These are phyloP conservation scores for Lactarius vividus DNA, from an alignment of 768 basidiomycete species.

Conservation along the genomic window DNA sequence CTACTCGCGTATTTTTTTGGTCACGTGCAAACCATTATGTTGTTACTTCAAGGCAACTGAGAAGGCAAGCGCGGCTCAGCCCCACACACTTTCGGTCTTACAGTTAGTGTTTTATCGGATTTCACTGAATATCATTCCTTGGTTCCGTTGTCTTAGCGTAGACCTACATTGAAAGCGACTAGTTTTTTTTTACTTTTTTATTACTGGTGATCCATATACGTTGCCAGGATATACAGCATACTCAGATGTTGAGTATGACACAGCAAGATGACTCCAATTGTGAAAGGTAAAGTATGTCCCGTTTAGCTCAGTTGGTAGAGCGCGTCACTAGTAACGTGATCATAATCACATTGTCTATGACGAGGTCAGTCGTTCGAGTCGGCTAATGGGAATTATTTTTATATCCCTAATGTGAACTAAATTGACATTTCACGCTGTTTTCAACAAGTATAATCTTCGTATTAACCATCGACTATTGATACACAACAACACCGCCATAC, in stretches of 20 bases:
- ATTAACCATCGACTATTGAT: background rate
- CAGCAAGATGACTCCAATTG: background rate
- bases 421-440: background rate
- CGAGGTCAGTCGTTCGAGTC: slow-evolving; percentile 27
- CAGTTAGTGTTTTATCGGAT: too few species aligned
- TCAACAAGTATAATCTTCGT: background rate
- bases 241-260: too few species aligned
- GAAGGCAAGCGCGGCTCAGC: slow-evolving; percentile 29
- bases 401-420: background rate
- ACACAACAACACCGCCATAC: background rate
- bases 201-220: too few species aligned
- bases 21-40: background rate
- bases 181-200: too few species aligned
- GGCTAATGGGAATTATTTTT: slow-evolving; percentile 24
- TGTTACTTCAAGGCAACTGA: slow-evolving; percentile 33
- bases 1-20: background rate
- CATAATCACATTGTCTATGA: slow-evolving; percentile 4
- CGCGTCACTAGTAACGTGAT: slow-evolving; percentile 56
- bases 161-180: too few species aligned
- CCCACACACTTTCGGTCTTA: too few species aligned
- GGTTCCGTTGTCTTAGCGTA: too few species aligned
- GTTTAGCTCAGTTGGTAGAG: slow-evolving; percentile 49
- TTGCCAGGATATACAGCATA: too few species aligned
- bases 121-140: too few species aligned
- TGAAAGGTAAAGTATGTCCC: slow-evolving; percentile 24